Percentiles rank a stretch among this genome's conserved stretches.
Evolutionary conservation across 441 rosid genomes (phyloP).

Genomic region (Pelargonium cotyledonis): DNA sequence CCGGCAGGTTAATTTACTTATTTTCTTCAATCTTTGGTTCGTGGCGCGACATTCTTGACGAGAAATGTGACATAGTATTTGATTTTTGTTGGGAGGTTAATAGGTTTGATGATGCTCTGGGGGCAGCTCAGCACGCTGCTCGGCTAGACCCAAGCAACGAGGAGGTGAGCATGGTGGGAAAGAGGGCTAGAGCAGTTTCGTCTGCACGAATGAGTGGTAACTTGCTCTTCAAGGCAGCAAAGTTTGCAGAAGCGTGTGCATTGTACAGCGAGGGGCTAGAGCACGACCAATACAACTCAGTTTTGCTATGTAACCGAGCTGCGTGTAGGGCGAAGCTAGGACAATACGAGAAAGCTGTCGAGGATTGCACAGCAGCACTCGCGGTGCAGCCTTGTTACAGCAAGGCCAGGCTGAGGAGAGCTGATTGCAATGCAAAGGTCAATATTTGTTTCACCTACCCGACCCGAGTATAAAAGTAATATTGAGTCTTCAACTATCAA

Average conservation of each 20-base stretch:
- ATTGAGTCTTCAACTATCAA: too few relatives aligned
- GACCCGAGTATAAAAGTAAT: too few relatives aligned
- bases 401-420: conserved; percentile 75
- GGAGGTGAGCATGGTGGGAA: conserved; percentile 35
- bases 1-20: conserved; percentile 48
- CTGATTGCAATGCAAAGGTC: conserved; percentile 68
- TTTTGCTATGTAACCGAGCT: conserved; percentile 78
- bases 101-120: conserved; percentile 68
- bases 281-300: conserved; percentile 49
- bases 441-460: background rate
- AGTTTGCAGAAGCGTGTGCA: conserved; percentile 49
- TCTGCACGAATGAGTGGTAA: conserved; percentile 64
- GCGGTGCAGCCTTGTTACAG: conserved; percentile 53
- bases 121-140: conserved; percentile 53
- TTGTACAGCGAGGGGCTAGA: conserved; percentile 73
- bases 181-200: conserved; percentile 47
- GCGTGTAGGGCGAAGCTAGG: conserved; percentile 67
- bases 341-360: conserved; percentile 58
- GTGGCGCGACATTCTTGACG: too few relatives aligned
- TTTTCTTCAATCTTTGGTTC: too few relatives aligned
- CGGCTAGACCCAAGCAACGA: conserved; percentile 54
- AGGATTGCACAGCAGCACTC: conserved; percentile 72
- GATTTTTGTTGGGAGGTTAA: background rate
- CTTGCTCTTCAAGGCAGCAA: conserved; percentile 59
- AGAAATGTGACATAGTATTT: too few relatives aligned